These are phyloP conservation scores for Firmiana major DNA, from an alignment of 345 rosid species.

Conservation along the genomic window DNA sequence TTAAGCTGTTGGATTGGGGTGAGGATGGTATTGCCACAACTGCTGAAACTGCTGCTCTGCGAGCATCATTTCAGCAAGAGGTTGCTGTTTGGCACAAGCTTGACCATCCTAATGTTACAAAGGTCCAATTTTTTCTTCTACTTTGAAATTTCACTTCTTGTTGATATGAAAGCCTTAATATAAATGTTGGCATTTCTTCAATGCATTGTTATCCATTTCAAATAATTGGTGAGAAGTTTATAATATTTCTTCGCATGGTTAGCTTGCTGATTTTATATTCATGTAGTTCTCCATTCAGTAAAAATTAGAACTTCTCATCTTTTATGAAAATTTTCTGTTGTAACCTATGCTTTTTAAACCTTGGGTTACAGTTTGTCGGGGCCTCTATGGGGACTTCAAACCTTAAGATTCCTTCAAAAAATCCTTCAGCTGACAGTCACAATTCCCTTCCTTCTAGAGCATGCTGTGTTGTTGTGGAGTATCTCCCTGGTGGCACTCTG, in stretches of 20 bases:
- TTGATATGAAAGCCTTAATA: not conserved
- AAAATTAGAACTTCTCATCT: not conserved
- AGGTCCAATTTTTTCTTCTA: slow-evolving; percentile 36
- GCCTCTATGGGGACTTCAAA: slow-evolving; percentile 92
- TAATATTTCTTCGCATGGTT: not conserved
- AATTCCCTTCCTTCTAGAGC: slow-evolving; percentile 55
- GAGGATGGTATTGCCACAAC: slow-evolving; percentile 31
- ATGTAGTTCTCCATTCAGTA: not conserved
- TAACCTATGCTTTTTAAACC: not conserved
- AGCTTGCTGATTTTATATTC: not conserved
- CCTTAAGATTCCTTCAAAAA: slow-evolving; percentile 62
- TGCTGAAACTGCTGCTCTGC: slow-evolving; percentile 72
- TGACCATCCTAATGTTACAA: slow-evolving; percentile 85
- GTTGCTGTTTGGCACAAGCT: slow-evolving; percentile 99
- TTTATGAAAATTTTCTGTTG: not conserved
- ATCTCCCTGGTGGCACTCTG: slow-evolving; percentile 76
- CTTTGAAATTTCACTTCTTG: not conserved
- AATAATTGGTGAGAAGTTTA: not conserved
- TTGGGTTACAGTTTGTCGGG: slow-evolving; percentile 64
- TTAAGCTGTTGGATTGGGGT: slow-evolving; percentile 17
- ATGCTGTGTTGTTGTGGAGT: slow-evolving; percentile 91
- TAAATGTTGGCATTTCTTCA: slow-evolving; percentile 6
- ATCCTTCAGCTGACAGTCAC: slow-evolving; percentile 31
- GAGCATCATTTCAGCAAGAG: slow-evolving; percentile 79
- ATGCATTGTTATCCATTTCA: not conserved